Evolutionary conservation across 2,329 filamentous ascomycete species (phyloP).

Genomic region (Pyrenophora graminea): DNA sequence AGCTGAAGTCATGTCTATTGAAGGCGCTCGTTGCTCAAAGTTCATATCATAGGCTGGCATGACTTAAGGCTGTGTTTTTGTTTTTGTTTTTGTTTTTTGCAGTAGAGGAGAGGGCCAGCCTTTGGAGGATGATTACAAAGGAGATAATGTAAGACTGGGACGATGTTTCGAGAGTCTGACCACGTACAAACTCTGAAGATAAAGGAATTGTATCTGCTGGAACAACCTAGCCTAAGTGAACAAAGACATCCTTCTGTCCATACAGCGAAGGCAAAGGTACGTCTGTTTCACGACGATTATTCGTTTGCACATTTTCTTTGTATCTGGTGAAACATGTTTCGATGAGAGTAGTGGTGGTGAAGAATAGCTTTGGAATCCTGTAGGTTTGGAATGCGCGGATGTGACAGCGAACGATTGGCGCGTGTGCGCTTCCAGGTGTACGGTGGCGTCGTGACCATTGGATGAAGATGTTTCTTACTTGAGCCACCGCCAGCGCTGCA

Average conservation of each 20-base stretch:
- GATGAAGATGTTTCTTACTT: no score
- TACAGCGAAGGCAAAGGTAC: not conserved
- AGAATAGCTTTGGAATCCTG: not conserved
- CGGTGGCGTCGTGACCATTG: not conserved
- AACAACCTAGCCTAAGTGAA: not conserved
- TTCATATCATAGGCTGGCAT: slow-evolving; percentile 9
- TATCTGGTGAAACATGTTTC: not conserved
- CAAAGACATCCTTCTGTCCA: not conserved
- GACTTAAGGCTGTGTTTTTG: not conserved
- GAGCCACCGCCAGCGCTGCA: no score
- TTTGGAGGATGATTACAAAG: not conserved
- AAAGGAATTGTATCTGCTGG: not conserved
- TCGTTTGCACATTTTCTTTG: not conserved
- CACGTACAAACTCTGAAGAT: not conserved
- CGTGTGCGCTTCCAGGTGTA: not conserved
- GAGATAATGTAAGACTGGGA: not conserved
- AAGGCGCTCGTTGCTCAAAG: slow-evolving; percentile 12
- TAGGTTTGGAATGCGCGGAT: slow-evolving; percentile 1
- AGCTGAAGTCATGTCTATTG: slow-evolving; percentile 21
- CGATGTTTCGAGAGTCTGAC: not conserved
- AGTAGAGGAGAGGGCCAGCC: not conserved
- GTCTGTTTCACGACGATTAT: not conserved
- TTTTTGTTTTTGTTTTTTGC: no score
- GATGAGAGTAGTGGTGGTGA: slow-evolving; percentile 6
- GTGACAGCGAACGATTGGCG: slow-evolving; percentile 7